Percentiles rank a stretch among this genome's conserved stretches.
Evolutionary conservation across 2,329 filamentous ascomycete species (phyloP).

Genomic region (Pseudocercospora pini-densiflorae): DNA sequence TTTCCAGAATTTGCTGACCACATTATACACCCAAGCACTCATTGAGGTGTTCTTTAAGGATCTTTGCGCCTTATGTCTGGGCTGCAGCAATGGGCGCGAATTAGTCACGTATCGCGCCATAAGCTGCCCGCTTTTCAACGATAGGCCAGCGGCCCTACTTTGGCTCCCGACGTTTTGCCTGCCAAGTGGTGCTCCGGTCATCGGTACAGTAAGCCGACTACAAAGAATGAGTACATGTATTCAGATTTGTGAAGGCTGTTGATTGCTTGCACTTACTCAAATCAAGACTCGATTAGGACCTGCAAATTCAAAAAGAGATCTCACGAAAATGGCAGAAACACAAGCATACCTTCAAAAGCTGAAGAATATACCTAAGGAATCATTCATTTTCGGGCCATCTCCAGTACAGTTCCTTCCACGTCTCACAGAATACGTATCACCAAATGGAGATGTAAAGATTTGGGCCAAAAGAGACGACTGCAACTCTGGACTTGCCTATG

Average conservation of each 20-base stretch:
- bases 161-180: conserved; percentile 2
- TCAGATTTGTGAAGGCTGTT: background rate
- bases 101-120: conserved; percentile 6
- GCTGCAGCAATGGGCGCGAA: background rate
- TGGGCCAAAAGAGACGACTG: conserved; percentile 76
- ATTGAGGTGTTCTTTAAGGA: background rate
- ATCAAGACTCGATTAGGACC: background rate
- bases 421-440: conserved; percentile 62
- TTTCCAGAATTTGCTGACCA: background rate
- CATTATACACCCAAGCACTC: background rate
- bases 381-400: conserved; percentile 69
- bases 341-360: conserved; percentile 32
- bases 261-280: too few species aligned
- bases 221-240: background rate
- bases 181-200: background rate
- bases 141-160: conserved; percentile 11
- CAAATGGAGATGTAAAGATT: conserved; percentile 62
- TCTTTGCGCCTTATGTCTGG: background rate
- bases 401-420: conserved; percentile 70
- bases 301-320: background rate
- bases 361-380: conserved; percentile 59
- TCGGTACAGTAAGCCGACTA: background rate
- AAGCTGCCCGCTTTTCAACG: background rate
- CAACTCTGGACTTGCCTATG: conserved; percentile 42
- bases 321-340: conserved; percentile 8